Conservation (phyloP, 2,329 filamentous ascomycete genomes). For the Plectosphaerella sp. region DNA sequence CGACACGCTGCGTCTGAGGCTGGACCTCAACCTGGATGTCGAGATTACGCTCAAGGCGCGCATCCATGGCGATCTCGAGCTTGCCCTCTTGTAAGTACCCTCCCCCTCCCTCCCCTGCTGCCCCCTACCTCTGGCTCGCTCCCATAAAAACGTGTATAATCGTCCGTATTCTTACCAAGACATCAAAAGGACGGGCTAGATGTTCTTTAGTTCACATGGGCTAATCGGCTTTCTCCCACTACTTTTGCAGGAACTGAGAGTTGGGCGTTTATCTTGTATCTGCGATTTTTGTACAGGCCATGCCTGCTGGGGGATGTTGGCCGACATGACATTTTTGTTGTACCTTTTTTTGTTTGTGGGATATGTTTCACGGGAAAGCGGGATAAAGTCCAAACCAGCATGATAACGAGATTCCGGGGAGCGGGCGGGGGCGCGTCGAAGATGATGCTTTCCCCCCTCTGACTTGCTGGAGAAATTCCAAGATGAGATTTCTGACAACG, state of each 20-base stretch:
- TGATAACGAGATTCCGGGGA: no score
- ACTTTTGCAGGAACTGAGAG: constrained; percentile 14
- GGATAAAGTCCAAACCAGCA: background rate
- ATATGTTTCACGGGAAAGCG: constrained; percentile 6
- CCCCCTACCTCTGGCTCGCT: constrained; percentile 4
- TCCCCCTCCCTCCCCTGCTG: constrained; percentile 2
- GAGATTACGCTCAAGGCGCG: constrained; percentile 83
- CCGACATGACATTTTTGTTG: background rate
- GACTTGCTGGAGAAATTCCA: no score
- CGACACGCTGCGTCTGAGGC: constrained; percentile 66
- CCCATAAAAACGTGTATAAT: constrained; percentile 5
- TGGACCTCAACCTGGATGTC: constrained; percentile 78
- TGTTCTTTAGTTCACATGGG: constrained; percentile 11
- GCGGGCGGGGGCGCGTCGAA: no score
- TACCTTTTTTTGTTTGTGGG: constrained; percentile 7
- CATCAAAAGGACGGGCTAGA: constrained; percentile 15
- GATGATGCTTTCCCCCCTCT: no score
- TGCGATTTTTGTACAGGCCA: background rate
- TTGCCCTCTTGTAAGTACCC: constrained; percentile 58
- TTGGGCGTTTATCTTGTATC: background rate
- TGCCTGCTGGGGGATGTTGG: background rate
- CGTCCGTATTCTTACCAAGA: constrained; percentile 12
- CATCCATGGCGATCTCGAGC: constrained; percentile 78
- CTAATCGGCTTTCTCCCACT: constrained; percentile 13
- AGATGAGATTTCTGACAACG: no score